Evolutionary conservation across 305 asterid genomes (phyloP).

Genomic region (Vinca major): DNA sequence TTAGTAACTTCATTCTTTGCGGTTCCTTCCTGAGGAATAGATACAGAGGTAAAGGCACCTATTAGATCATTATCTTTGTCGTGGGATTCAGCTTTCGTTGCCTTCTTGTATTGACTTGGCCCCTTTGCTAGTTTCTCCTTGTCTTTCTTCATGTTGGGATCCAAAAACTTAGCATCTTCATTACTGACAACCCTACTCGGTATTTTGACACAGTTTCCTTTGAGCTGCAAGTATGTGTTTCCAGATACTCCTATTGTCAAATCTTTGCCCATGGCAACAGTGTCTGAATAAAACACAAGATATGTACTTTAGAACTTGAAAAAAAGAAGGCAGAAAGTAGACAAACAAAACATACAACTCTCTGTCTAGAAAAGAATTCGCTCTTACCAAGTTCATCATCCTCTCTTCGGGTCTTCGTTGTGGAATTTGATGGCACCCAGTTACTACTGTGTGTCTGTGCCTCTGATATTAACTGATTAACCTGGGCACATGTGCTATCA

Average conservation of each 20-base stretch:
- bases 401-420: slow-evolving; percentile 16
- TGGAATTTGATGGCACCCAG: slow-evolving; percentile 23
- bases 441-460: slow-evolving; percentile 21
- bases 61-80: slow-evolving; percentile 20
- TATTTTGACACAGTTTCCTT: slow-evolving; percentile 18
- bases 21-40: slow-evolving; percentile 19
- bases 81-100: slow-evolving; percentile 17
- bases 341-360: neutral
- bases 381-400: slow-evolving; percentile 27
- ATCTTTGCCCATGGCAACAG: slow-evolving; percentile 27
- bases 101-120: slow-evolving; percentile 15
- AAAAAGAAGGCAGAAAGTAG: neutral
- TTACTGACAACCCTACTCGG: slow-evolving; percentile 15
- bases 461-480: slow-evolving; percentile 31
- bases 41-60: slow-evolving; percentile 16
- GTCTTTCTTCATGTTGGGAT: slow-evolving; percentile 8
- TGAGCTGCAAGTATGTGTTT: slow-evolving; percentile 22
- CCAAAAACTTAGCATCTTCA: slow-evolving; percentile 15
- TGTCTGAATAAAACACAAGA: slow-evolving; percentile 13
- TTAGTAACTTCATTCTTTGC: slow-evolving; percentile 19
- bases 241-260: slow-evolving; percentile 28
- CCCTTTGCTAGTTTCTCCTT: slow-evolving; percentile 17
- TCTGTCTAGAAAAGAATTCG: slow-evolving; percentile 4
- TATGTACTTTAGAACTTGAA: neutral
- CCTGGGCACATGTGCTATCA: slow-evolving; percentile 39